phyloP scores from a whole-genome alignment of 306 rosid species.

The Alnus rubra region DNA sequence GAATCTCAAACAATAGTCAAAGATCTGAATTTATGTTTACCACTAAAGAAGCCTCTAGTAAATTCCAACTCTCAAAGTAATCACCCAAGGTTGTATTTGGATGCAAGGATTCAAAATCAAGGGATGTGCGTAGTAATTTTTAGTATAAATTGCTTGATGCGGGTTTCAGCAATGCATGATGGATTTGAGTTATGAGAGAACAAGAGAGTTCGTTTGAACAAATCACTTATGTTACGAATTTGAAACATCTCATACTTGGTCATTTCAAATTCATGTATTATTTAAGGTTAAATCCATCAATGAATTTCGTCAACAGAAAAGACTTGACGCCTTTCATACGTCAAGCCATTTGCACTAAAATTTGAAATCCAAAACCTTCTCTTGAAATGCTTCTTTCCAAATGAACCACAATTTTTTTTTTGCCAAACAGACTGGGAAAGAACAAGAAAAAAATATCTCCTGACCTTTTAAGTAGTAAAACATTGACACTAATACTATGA shows the following conservation, averaged over 20 bases:
- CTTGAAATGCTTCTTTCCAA: not conserved
- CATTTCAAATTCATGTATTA: not conserved
- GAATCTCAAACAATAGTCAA: conserved; percentile 6
- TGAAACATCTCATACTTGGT: not conserved
- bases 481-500: conserved; percentile 79
- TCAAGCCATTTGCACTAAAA: not conserved
- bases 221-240: not conserved
- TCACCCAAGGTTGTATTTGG: not conserved
- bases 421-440: conserved; percentile 18
- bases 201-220: not conserved
- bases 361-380: not conserved
- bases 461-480: conserved; percentile 86
- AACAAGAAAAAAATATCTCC: conserved; percentile 25
- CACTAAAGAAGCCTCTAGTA: not conserved
- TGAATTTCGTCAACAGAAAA: not conserved
- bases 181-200: not conserved
- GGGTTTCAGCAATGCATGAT: not conserved
- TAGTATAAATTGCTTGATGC: not conserved
- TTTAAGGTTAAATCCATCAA: not conserved
- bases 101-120: not conserved
- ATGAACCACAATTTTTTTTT: not conserved
- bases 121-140: not conserved
- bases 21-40: not conserved
- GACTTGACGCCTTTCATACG: not conserved
- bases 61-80: not conserved